Evolutionary conservation across 208 protist genomes (phyloP), one percentile per base, ranked within the genome.

Genomic region (Crithidia mellificae): DNA sequence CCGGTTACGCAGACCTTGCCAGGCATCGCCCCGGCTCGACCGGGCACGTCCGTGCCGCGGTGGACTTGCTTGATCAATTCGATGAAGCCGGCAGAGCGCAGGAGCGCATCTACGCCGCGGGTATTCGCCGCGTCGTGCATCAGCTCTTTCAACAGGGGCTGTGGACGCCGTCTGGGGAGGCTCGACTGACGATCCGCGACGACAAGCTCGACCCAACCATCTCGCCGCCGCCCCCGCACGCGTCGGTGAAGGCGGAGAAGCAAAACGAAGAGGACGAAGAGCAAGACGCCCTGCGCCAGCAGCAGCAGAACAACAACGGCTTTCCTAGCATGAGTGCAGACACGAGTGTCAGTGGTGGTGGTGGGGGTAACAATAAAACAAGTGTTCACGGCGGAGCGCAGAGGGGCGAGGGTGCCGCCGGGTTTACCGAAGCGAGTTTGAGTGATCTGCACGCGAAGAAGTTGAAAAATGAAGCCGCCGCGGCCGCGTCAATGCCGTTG

Each of bases 31-130:
- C 81, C 0, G 83, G 81, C 25, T 83, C 78, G 27, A 36, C 51
- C 32, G 83, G 62, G 20, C 86, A 89, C 62, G 81, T 92, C 19
- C 25, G 54, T 14, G 86, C 73, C 2, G 75, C 80, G 6, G 53
- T 77, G 6, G 53, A 67, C 2, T 46, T 87, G 56, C 70, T 92
- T 22, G 62, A 59, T 6, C 30, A 77, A 32, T 80, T 69, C 34
- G 86, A 89, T 29, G 46, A 74, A 9, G 56, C 54, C 6, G 83
- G 84, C 0, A 56, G 69, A 25, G 66, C 49, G 41, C 69, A 79
- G 58, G 80, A 92, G 61, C 65, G 58, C n/a, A 24, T 38, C 27
- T 78, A 72, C 55, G 69, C 69, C 2, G 59, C 43, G 8, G 69
- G 69, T 4, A 43, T 75, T 34, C 69, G 69, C 4, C 62, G 55